phyloP scores from a whole-genome alignment of 352 stramenopile genomes.

The Phytophthora niederhauseri region DNA sequence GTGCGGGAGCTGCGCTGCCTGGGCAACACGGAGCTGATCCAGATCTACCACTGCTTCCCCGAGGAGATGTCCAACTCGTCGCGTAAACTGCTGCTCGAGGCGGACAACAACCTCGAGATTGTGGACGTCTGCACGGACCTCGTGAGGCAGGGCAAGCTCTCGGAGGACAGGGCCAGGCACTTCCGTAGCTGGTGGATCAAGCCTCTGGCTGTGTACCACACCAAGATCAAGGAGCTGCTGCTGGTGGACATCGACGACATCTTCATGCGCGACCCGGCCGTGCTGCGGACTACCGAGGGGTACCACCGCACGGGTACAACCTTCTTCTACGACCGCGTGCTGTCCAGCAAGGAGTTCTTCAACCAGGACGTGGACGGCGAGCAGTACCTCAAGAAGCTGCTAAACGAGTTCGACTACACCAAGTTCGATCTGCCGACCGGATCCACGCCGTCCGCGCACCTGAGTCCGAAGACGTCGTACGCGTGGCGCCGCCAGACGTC shows the following conservation, averaged over 20 bases:
- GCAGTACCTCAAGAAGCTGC: slow-evolving; percentile 42
- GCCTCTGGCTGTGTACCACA: slow-evolving; percentile 59
- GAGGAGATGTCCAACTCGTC: slow-evolving; percentile 40
- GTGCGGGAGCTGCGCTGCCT: slow-evolving; percentile 44
- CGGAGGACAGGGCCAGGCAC: slow-evolving; percentile 36
- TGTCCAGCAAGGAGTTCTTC: slow-evolving; percentile 56
- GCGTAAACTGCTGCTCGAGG: slow-evolving; percentile 25
- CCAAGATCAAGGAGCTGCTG: slow-evolving; percentile 48
- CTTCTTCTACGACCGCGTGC: slow-evolving; percentile 78
- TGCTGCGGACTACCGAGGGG: slow-evolving; percentile 43
- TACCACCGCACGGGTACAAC: slow-evolving; percentile 55
- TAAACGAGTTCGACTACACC: slow-evolving; percentile 50
- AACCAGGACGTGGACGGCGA: slow-evolving; percentile 47
- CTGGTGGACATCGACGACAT: slow-evolving; percentile 62
- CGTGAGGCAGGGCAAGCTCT: slow-evolving; percentile 29
- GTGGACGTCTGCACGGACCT: slow-evolving; percentile 56
- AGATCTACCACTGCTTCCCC: slow-evolving; percentile 47
- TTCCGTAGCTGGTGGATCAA: slow-evolving; percentile 77
- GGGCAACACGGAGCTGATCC: slow-evolving; percentile 44
- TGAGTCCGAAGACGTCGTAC: slow-evolving; percentile 31
- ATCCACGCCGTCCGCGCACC: slow-evolving; percentile 34
- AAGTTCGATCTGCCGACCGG: slow-evolving; percentile 33
- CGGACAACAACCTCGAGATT: slow-evolving; percentile 44
- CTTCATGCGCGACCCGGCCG: slow-evolving; percentile 48
- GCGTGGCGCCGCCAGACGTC: slow-evolving; percentile 41